These are phyloP conservation scores for Tolypocladium inflatum DNA, from an alignment of 2,329 filamentous ascomycete genomes.

Conservation along the genomic window DNA sequence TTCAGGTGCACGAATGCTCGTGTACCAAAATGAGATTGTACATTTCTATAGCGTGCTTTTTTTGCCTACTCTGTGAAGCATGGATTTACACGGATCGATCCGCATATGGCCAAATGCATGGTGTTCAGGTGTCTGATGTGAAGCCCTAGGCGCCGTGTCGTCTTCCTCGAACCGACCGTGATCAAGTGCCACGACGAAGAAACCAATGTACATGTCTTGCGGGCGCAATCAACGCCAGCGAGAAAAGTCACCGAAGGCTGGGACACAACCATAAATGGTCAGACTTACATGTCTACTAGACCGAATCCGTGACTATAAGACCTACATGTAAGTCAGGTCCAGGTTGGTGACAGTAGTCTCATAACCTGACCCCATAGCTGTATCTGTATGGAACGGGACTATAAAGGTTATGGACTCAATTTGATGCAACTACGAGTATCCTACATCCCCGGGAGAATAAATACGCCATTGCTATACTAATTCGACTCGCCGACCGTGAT, in stretches of 20 bases:
- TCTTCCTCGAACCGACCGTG: neutral
- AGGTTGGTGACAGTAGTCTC: neutral
- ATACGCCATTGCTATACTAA: neutral
- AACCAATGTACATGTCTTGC: no score
- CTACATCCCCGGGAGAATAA: neutral
- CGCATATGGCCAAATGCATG: neutral
- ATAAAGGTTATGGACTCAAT: neutral
- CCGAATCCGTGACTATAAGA: no score
- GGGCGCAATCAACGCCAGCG: no score
- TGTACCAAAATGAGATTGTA: neutral
- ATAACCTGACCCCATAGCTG: no score
- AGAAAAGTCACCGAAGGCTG: no score
- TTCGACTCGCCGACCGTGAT: conserved; percentile 21
- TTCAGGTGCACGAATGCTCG: no score
- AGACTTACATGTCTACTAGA: no score
- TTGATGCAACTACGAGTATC: no score
- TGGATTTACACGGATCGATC: neutral
- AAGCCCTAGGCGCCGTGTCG: neutral
- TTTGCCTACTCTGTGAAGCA: neutral
- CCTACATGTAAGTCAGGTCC: no score
- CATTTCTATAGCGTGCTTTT: neutral
- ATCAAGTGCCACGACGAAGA: neutral
- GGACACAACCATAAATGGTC: no score
- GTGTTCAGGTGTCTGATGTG: neutral
- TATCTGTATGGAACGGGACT: no score